Evolutionary conservation across 805 yeast species (phyloP).

Genomic region (Hanseniaspora lachancei): DNA sequence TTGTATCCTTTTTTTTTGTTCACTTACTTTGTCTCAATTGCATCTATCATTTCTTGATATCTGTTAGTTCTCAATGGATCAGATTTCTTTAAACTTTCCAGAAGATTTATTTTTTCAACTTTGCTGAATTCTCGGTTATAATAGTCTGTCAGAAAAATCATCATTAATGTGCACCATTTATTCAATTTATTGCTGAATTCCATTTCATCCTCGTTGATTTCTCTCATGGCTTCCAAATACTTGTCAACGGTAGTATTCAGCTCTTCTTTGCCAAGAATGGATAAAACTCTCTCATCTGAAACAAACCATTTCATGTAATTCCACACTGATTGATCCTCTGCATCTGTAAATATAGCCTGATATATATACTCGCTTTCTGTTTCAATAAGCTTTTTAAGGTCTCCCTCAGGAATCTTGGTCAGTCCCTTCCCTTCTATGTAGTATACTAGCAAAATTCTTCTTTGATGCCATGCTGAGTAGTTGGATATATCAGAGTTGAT

Average conservation of each 20-base stretch:
- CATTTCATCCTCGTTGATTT: conserved; percentile 58
- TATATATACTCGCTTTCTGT: conserved; percentile 57
- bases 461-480: conserved; percentile 91
- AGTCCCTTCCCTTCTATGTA: conserved; percentile 25
- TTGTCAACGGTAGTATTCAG: conserved; percentile 31
- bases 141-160: conserved; percentile 34
- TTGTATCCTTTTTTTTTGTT: background rate
- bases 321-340: conserved; percentile 92
- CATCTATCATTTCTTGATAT: conserved; percentile 26
- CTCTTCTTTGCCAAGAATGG: conserved; percentile 15
- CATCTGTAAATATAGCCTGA: conserved; percentile 83
- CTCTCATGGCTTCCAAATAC: conserved; percentile 40
- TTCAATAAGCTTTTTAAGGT: conserved; percentile 29
- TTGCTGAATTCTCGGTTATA: conserved; percentile 26
- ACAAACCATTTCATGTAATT: conserved; percentile 72
- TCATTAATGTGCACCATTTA: conserved; percentile 62
- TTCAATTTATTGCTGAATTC: conserved; percentile 53
- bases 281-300: conserved; percentile 23
- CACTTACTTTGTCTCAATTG: background rate
- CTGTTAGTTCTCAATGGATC: conserved; percentile 58
- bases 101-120: conserved; percentile 18
- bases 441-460: conserved; percentile 54
- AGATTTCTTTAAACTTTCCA: conserved; percentile 34
- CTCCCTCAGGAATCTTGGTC: conserved; percentile 16
- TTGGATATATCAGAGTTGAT: conserved; percentile 79